A percentile compares a stretch with the other conserved stretches of the same genome.
Evolutionary conservation across 164 flowering plant species (phyloP).

Genomic region (Umbellularia californica): DNA sequence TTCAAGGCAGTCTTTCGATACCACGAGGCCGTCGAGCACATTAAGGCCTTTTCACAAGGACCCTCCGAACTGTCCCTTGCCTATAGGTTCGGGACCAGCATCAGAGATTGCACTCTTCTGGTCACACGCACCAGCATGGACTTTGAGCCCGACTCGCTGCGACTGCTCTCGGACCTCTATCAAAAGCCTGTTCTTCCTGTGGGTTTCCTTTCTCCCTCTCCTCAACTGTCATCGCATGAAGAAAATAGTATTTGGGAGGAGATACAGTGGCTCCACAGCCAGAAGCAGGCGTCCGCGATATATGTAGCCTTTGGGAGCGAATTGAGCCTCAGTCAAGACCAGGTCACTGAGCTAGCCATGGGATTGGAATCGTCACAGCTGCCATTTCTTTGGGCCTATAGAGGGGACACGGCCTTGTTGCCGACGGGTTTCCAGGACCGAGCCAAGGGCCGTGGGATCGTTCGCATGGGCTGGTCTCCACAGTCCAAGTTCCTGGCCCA

Average conservation of each 20-base stretch:
- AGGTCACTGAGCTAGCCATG: conserved; percentile 25
- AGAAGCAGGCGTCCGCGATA: conserved; percentile 10
- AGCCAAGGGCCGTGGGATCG: conserved; percentile 21
- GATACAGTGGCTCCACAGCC: conserved; percentile 14
- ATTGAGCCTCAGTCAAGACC: conserved; percentile 16
- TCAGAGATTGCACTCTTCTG: not conserved
- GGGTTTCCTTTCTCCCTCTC: conserved; percentile 8
- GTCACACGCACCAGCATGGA: conserved; percentile 7
- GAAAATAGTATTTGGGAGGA: conserved; percentile 18
- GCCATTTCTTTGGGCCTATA: conserved; percentile 43
- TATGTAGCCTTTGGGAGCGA: conserved; percentile 38
- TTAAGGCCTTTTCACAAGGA: not conserved
- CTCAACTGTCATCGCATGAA: not conserved
- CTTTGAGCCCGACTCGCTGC: conserved; percentile 11
- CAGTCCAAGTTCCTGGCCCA: conserved; percentile 36
- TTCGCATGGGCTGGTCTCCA: conserved; percentile 39
- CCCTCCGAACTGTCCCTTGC: conserved; percentile 6
- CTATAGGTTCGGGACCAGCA: not conserved
- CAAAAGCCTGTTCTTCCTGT: conserved; percentile 16
- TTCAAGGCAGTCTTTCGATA: not conserved
- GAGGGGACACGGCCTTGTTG: conserved; percentile 10
- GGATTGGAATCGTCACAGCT: conserved; percentile 26
- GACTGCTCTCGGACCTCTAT: conserved; percentile 4
- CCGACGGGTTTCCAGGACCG: conserved; percentile 36
- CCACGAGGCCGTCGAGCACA: conserved; percentile 8